Base-by-base conservation (phyloP, 2,329 filamentous ascomycete genomes). In the Colletotrichum sp. region DNA sequence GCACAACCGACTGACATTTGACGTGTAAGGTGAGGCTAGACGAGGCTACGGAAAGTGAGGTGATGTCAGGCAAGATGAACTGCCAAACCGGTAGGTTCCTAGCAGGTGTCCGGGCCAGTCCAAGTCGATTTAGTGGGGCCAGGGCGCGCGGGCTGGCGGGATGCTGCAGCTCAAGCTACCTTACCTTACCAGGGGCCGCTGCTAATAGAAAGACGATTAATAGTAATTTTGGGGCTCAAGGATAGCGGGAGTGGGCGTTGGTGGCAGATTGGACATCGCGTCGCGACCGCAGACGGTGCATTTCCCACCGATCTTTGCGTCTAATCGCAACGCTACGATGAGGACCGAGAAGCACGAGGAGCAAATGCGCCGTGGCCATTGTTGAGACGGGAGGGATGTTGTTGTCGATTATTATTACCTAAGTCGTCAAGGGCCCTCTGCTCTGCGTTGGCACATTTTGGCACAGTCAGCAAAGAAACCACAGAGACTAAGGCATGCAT, bases 111-210 rank as follows among this genome's bases (percentile, higher is more conserved):
- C 39, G 16, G 63, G 15, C 25, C 63, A 25, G 66, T 44, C 52
- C 32, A 69, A 59, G 66, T 59, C 49, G 30, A 6, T 30, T 30
- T 34, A 65, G 69, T 59, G 70, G 64, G 70, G 44, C n/a, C 4
- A 65, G 61, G 25, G 70, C 52, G 61, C 16, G 69, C 57, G 30
- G 57, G 70, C 64, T 72, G 69, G 59, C 73, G 64, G 73, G 59
- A 69, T 52, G 73, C 57, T 73, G 70, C 70, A 69, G 55, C 55
- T 72, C 44, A 55, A 64, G 57, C 39, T 73, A 59, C 57, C 57
- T 61, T 73, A 59, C 27, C 57, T 32, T 32, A 32, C 70, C 63
- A 72, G 73, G 70, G 64, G 57, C 64, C 29, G 49, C 36, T 69
- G 57, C 39, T 63, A 64, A 63, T 64, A 55, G 44, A 36, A 30